Base-by-base conservation (phyloP, 1,284 basidiomycete genomes). In the Leccinum huronense region DNA sequence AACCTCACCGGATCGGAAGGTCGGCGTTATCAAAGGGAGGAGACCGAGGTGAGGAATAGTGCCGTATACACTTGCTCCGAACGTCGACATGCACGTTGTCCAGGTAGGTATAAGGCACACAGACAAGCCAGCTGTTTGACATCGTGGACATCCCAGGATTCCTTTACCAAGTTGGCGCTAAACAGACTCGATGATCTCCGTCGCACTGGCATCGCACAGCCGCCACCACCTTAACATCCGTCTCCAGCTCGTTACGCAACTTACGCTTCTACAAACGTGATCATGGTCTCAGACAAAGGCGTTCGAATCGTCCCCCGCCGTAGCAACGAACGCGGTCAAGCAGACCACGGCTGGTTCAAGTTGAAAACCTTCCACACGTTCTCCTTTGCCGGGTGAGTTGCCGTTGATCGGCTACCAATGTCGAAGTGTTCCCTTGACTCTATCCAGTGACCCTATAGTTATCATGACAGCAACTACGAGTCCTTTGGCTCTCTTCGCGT, bases 331-430 rank as follows among this genome's bases (percentile, higher is more conserved):
- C 84, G 94, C 53, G 94, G 93, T 8, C 78, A 90, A 61, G 91
- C 90, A 13, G 86, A 97, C 74, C 94, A 95, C 70, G 87, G 87
- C 27, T 98, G 95, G 95, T 27, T 27, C 23, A 27, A 27, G 23
- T 81, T 98, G 58, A 95, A 95, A 82, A 90, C 90, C 0, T 94
- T 94, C 81, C 92, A 94, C 70, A 91, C 93, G 0, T 95, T 94
- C 75, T 86, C 87, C 7, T 95, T 96, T 72, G 90, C 94, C 1
- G 78, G 77, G 88, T 89, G 30, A 55, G 27, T 55, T 55, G 54
- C 30, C 48, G 19, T 51, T 27, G 13, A 51, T 14, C n/a, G n/a
- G 42, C 42, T 51, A 23, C 23, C 23, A 13, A 48, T 48, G 45
- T 23, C 19, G 45, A 48, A 19, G 19, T 51, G 48, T 51, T 51